These are phyloP conservation scores for Yarrowia divulgata DNA, from an alignment of 805 yeast species.

Conservation along the genomic window DNA sequence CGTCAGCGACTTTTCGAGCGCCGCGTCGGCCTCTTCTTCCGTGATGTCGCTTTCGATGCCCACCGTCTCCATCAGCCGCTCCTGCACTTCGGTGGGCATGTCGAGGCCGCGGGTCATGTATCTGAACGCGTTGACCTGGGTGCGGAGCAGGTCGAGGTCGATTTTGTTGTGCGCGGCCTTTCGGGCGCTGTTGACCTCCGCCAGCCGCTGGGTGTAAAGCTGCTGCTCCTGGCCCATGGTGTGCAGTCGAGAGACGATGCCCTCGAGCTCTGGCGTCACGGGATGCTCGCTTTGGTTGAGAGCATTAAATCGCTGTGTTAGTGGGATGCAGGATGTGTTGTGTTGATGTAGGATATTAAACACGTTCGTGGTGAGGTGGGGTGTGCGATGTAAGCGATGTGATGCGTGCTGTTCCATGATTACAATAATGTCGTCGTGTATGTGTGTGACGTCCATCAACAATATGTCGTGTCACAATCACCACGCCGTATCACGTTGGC, in stretches of 20 bases:
- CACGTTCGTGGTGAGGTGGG: not conserved
- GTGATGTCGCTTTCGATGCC: constrained; percentile 40
- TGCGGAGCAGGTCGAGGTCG: constrained; percentile 60
- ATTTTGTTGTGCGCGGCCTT: constrained; percentile 21
- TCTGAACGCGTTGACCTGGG: constrained; percentile 76
- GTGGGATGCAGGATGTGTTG: not conserved
- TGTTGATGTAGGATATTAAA: not conserved
- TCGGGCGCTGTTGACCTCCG: constrained; percentile 42
- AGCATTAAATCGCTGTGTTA: constrained; percentile 37
- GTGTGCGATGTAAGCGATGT: no score
- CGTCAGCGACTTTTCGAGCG: constrained; percentile 19
- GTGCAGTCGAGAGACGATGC: constrained; percentile 47
- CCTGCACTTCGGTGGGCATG: constrained; percentile 62
- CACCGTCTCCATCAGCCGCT: constrained; percentile 49
- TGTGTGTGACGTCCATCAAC: no score
- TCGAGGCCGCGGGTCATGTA: constrained; percentile 63
- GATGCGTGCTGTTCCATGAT: no score
- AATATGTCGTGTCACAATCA: no score
- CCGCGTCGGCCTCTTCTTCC: constrained; percentile 22
- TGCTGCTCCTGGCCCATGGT: constrained; percentile 47
- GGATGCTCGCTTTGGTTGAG: constrained; percentile 9
- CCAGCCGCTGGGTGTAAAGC: constrained; percentile 44
- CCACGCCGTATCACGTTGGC: no score
- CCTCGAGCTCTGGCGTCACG: constrained; percentile 47
- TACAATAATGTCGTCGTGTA: no score